Percentiles rank a stretch among this genome's conserved stretches.
Conservation (phyloP, 176 grass and related monocot species). For the Ensete ventricosum region DNA sequence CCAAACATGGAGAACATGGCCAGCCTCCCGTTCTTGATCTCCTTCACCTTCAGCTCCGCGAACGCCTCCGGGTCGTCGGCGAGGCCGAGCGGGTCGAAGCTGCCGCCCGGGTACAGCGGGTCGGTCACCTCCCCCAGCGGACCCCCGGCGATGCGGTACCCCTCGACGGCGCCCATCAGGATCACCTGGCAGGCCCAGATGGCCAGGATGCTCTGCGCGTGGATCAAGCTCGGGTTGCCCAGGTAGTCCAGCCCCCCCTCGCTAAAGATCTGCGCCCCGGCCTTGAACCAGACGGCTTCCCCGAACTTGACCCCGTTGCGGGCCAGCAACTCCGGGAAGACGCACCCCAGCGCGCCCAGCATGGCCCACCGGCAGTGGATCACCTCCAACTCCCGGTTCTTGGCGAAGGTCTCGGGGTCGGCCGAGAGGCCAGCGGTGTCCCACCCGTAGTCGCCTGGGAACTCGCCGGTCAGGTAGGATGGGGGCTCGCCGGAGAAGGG, state of each 20-base stretch:
- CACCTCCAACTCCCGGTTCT: constrained; percentile 81
- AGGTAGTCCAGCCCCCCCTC: constrained; percentile 88
- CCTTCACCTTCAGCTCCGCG: constrained; percentile 88
- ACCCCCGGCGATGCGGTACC: constrained; percentile 69
- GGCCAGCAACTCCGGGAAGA: constrained; percentile 81
- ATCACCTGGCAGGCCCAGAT: constrained; percentile 82
- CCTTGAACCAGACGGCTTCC: constrained; percentile 98
- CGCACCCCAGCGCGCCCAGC: constrained; percentile 80
- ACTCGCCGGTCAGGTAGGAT: constrained; percentile 79
- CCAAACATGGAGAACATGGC: constrained; percentile 99
- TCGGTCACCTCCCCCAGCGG: constrained; percentile 78
- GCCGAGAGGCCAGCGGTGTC: constrained; percentile 69
- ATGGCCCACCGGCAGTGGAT: constrained; percentile 88
- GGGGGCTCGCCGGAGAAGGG: constrained; percentile 72
- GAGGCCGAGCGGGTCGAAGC: constrained; percentile 72
- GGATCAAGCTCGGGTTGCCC: constrained; percentile 77
- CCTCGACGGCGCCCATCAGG: constrained; percentile 89
- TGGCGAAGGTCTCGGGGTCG: constrained; percentile 85
- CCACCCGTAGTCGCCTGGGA: constrained; percentile 88
- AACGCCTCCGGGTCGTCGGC: constrained; percentile 84
- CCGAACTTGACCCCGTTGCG: constrained; percentile 80
- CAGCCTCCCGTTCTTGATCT: constrained; percentile 81
- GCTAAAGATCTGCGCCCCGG: constrained; percentile 70
- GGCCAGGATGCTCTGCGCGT: constrained; percentile 85
- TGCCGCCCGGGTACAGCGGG: constrained; percentile 75